A percentile compares a stretch with the other conserved stretches of the same genome.
phyloP scores from a whole-genome alignment of 2,329 filamentous ascomycete genomes.

The Blastomyces emzantsi region DNA sequence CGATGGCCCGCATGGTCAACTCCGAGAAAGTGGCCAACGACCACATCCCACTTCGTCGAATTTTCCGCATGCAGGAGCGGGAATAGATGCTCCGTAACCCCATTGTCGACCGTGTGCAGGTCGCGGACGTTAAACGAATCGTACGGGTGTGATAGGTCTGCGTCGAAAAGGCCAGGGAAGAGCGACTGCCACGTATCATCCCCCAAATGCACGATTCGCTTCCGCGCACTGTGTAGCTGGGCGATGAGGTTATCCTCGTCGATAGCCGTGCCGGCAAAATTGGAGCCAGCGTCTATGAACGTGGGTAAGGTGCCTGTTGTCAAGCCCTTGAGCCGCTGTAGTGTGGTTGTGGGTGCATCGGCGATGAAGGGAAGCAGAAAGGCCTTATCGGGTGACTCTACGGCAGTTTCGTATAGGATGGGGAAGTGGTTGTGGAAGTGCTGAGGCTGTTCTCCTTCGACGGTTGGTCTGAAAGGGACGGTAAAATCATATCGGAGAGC shows the following conservation, averaged over 20 bases:
- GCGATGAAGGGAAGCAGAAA: constrained; percentile 93
- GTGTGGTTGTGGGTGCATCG: constrained; percentile 86
- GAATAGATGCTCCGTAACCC: constrained; percentile 75
- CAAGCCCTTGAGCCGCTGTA: constrained; percentile 85
- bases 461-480: constrained; percentile 56
- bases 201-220: constrained; percentile 85
- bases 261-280: constrained; percentile 90
- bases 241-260: constrained; percentile 77
- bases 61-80: constrained; percentile 63
- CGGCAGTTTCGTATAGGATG: constrained; percentile 73
- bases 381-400: constrained; percentile 66
- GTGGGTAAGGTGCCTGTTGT: constrained; percentile 93
- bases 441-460: constrained; percentile 40
- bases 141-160: constrained; percentile 76
- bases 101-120: constrained; percentile 91
- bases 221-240: constrained; percentile 55
- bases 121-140: constrained; percentile 99
- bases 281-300: constrained; percentile 87
- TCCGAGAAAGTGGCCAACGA: constrained; percentile 87
- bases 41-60: constrained; percentile 74
- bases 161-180: constrained; percentile 88
- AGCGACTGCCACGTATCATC: constrained; percentile 95
- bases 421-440: constrained; percentile 84
- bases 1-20: constrained; percentile 96
- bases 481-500: constrained; percentile 96